A percentile compares a stretch with the other conserved stretches of the same genome.
Conservation (phyloP, 2,329 filamentous ascomycete species). For the Scorias spongiosa region DNA sequence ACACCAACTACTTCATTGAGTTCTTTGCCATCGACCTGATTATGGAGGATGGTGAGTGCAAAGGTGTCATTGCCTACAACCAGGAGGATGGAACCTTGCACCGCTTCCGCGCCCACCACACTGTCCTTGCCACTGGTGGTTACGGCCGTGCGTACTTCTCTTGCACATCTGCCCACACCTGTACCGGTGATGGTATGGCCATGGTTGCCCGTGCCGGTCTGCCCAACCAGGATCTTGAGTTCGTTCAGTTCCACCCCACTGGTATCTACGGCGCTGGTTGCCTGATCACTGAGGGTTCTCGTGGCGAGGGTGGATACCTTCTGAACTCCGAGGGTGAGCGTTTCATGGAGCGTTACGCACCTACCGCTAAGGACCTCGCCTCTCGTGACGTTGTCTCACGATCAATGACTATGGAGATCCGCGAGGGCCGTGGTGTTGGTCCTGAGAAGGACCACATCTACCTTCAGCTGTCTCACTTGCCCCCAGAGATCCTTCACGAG, state of each 20-base stretch:
- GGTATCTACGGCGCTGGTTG: slow-evolving; percentile 98
- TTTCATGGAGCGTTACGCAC: slow-evolving; percentile 98
- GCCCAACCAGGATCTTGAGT: slow-evolving; percentile 97
- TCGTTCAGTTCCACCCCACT: slow-evolving; percentile 98
- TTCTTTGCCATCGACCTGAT: slow-evolving; percentile 95
- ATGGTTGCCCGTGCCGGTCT: slow-evolving; percentile 97
- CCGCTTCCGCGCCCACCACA: slow-evolving; percentile 92
- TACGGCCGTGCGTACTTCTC: slow-evolving; percentile 98
- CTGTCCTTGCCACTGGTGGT: slow-evolving; percentile 88
- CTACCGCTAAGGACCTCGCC: slow-evolving; percentile 94
- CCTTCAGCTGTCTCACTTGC: slow-evolving; percentile 92
- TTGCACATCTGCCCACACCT: slow-evolving; percentile 95
- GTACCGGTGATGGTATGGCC: slow-evolving; percentile 97
- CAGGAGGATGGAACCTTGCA: slow-evolving; percentile 97
- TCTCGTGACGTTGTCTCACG: slow-evolving; percentile 92
- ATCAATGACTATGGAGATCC: slow-evolving; percentile 97
- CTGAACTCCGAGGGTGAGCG: slow-evolving; percentile 96
- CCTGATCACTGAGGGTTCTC: slow-evolving; percentile 92
- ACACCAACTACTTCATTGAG: slow-evolving; percentile 99
- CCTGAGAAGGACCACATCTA: slow-evolving; percentile 97
- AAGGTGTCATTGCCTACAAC: slow-evolving; percentile 94
- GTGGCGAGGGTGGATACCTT: slow-evolving; percentile 95
- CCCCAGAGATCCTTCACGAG: slow-evolving; percentile 81
- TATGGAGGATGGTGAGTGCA: slow-evolving; percentile 95
- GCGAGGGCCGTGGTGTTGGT: slow-evolving; percentile 91